Conservation (phyloP, 192 early-diverging fungal species). For the Umbelopsis ramanniana region DNA sequence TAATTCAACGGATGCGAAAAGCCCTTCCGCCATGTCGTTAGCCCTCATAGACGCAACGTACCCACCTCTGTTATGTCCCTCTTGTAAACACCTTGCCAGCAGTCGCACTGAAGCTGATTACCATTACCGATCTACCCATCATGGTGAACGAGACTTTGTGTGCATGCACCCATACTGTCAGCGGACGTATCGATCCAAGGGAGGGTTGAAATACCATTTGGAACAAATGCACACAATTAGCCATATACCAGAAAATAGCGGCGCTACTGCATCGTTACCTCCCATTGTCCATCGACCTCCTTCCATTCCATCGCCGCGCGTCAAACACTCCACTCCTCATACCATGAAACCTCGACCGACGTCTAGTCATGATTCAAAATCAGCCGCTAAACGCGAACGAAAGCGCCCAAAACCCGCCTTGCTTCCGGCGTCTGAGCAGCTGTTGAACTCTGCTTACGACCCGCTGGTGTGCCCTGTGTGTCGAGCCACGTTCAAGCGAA, state of each 20-base stretch:
- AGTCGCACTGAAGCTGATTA: slow-evolving; percentile 21
- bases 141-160: slow-evolving; percentile 22
- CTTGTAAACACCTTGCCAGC: slow-evolving; percentile 22
- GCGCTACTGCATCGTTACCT: slow-evolving; percentile 1
- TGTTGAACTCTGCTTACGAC: slow-evolving; percentile 27
- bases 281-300: slow-evolving; percentile 16
- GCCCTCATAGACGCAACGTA: slow-evolving; percentile 39
- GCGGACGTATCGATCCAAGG: slow-evolving; percentile 28
- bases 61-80: slow-evolving; percentile 34
- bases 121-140: slow-evolving; percentile 26
- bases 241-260: slow-evolving; percentile 13
- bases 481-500: slow-evolving; percentile 29
- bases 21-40: slow-evolving; percentile 14
- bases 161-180: slow-evolving; percentile 41
- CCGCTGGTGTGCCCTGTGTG: slow-evolving; percentile 40
- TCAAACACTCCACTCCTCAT: not conserved
- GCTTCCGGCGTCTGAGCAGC: slow-evolving; percentile 3
- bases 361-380: not conserved
- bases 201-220: slow-evolving; percentile 37
- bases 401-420: slow-evolving; percentile 20
- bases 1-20: slow-evolving; percentile 1
- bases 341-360: not conserved
- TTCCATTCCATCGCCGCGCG: not conserved
- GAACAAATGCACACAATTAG: slow-evolving; percentile 27
- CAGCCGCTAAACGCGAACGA: slow-evolving; percentile 1